Evolutionary conservation across 2,329 filamentous ascomycete genomes (phyloP).

Genomic region (Phialophora chinensis): DNA sequence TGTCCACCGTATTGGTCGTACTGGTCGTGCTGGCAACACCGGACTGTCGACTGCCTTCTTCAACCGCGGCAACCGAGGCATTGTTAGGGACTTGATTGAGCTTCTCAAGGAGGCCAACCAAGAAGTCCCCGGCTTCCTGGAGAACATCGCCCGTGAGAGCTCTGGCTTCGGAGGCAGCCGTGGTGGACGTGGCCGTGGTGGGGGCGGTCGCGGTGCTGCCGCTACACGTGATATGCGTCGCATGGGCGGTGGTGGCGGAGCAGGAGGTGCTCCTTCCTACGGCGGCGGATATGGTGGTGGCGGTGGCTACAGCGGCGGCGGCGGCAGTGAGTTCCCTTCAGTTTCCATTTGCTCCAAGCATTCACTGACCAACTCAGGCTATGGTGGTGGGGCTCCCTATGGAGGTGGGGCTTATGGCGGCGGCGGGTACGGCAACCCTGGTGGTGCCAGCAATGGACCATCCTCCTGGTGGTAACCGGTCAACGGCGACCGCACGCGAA

Average conservation of each 20-base stretch:
- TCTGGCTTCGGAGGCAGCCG: constrained; percentile 77
- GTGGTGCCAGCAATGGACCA: constrained; percentile 55
- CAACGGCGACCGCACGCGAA: constrained; percentile 47
- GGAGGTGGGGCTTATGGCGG: constrained; percentile 40
- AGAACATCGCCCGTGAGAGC: constrained; percentile 95
- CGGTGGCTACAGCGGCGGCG: constrained; percentile 38
- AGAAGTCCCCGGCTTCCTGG: constrained; percentile 90
- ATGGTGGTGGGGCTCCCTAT: constrained; percentile 29
- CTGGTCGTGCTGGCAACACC: constrained; percentile 98
- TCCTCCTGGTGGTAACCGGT: constrained; percentile 60
- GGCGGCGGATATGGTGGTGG: constrained; percentile 42
- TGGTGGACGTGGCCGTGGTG: constrained; percentile 70
- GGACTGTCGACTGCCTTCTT: constrained; percentile 99
- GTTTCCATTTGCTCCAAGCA: constrained; percentile 5
- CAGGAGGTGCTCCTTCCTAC: constrained; percentile 44
- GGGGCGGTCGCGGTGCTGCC: constrained; percentile 67
- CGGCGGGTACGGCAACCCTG: constrained; percentile 56
- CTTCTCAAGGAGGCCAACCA: constrained; percentile 98
- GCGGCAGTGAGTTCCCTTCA: constrained; percentile 39
- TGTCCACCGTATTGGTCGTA: constrained; percentile 99
- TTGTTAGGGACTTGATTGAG: constrained; percentile 95
- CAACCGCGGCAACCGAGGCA: constrained; percentile 98
- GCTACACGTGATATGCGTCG: constrained; percentile 92
- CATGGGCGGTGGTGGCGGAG: constrained; percentile 53
- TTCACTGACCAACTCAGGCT: constrained; percentile 33